Base-by-base conservation (phyloP, 768 basidiomycete genomes). In the Lentinula sp. region DNA sequence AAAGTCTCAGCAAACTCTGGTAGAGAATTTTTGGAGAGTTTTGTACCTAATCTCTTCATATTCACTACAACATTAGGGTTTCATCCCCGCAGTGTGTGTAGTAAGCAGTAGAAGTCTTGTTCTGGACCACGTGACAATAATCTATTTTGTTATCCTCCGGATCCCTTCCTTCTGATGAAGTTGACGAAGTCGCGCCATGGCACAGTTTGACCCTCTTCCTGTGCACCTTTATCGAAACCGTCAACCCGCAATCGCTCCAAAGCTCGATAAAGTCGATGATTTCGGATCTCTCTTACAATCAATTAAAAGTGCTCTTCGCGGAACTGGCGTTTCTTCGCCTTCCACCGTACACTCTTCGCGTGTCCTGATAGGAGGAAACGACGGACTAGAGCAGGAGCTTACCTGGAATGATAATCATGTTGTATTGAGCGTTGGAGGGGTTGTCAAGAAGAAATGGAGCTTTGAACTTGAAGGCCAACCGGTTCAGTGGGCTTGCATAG, bases 401-500 rank as follows among this genome's bases (percentile, higher is more conserved):
- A 75, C 81, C 15, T 93, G 92, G 92, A 83, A 88, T 64, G 76
- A 79, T 23, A 75, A 77, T 60, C 81, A 79, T 15, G 89, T 89
- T 0, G 74, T 89, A 0, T 75, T 90, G 65, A 85, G 82, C 61
- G 76, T 77, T 16, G 91, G 88, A 0, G 88, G 88, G 0, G 76
- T 89, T 15, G 83, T 92, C 57, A 76, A 76, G 60, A 85, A 86
- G 67, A 84, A 85, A 67, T 93, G 91, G 92, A 81, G 79, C 57
- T 90, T 93, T 67, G 71, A 76, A n/a, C 77, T 83, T 43, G 90
- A 91, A 67, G 81, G 78, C 6, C 87, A 93, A 67, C 78, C 81
- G 1, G 83, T 94, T 37, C 91, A 91, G 66, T 90, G 81, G 75
- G 91, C 89, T 5, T 92, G 91, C 68, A 76, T 88, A n/a, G 92